A percentile compares a stretch with the other conserved stretches of the same genome.
These are phyloP conservation scores for Alloteropsis semialata DNA, from an alignment of 176 grass and related monocot species.

Conservation along the genomic window DNA sequence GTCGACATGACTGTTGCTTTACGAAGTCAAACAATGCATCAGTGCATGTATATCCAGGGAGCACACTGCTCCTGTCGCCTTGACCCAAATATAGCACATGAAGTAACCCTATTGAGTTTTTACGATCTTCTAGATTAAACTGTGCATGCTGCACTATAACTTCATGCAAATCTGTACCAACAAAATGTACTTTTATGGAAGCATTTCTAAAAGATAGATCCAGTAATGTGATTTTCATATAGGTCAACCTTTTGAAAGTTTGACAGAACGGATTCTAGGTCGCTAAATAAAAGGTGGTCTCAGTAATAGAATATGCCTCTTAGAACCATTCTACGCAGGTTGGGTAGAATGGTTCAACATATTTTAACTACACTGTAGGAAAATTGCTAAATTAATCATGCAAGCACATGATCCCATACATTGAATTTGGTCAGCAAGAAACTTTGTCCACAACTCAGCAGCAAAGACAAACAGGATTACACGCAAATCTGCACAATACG, in stretches of 20 bases:
- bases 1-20: slow-evolving; percentile 17
- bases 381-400: neutral
- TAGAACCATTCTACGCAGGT: neutral
- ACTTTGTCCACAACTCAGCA: neutral
- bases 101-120: neutral
- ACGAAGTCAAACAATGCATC: neutral
- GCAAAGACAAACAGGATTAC: neutral
- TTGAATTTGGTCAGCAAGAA: neutral
- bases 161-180: neutral
- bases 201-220: neutral
- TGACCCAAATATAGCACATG: neutral
- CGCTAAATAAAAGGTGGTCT: neutral
- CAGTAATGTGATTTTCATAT: slow-evolving; percentile 1
- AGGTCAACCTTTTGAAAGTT: neutral
- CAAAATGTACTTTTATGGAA: neutral
- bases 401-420: neutral
- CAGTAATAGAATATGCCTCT: neutral
- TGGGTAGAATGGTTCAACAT: neutral
- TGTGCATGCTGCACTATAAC: neutral
- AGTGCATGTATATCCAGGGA: neutral
- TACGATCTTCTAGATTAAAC: neutral
- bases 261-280: neutral
- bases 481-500: neutral
- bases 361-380: neutral
- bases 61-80: neutral